Evolutionary conservation across 805 yeast species (phyloP).

Genomic region (Candida ascalaphidarum): DNA sequence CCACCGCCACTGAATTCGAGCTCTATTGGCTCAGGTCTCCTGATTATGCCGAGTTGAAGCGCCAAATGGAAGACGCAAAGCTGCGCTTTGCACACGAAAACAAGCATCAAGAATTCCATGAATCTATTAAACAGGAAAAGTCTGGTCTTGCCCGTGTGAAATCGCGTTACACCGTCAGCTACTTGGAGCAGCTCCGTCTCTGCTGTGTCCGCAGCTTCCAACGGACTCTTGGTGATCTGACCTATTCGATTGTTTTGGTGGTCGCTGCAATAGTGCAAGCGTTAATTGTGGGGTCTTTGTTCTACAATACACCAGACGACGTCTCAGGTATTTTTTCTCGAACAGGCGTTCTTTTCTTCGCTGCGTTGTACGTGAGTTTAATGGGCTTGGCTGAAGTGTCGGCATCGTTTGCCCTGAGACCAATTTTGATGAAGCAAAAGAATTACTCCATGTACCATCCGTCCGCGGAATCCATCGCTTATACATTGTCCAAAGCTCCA

Average conservation of each 20-base stretch:
- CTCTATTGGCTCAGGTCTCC: conserved; percentile 47
- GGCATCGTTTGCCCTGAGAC: conserved; percentile 14
- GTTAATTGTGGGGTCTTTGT: conserved; percentile 58
- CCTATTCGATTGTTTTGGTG: conserved; percentile 37
- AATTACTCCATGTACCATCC: conserved; percentile 21
- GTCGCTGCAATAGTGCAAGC: conserved; percentile 46
- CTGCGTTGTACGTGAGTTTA: conserved; percentile 44
- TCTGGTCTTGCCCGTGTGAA: conserved; percentile 23
- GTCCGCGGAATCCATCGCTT: conserved; percentile 17
- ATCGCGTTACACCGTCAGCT: conserved; percentile 38
- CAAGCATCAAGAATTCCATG: conserved; percentile 22
- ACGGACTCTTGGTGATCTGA: conserved; percentile 48
- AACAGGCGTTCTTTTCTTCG: conserved; percentile 56
- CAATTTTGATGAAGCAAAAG: conserved; percentile 20
- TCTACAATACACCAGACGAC: conserved; percentile 39
- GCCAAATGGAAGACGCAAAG: conserved; percentile 13
- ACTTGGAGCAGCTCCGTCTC: conserved; percentile 39
- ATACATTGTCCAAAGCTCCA: conserved; percentile 13
- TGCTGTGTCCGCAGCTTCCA: conserved; percentile 45
- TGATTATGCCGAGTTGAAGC: conserved; percentile 9
- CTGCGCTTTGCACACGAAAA: conserved; percentile 13
- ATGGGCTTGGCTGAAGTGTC: conserved; percentile 40
- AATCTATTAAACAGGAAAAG: conserved; percentile 28
- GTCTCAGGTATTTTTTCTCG: conserved; percentile 56
- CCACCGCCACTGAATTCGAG: conserved; percentile 54